A percentile compares a stretch with the other conserved stretches of the same genome.
Conservation (phyloP, 805 yeast species). For the Sungouiella thailandica region DNA sequence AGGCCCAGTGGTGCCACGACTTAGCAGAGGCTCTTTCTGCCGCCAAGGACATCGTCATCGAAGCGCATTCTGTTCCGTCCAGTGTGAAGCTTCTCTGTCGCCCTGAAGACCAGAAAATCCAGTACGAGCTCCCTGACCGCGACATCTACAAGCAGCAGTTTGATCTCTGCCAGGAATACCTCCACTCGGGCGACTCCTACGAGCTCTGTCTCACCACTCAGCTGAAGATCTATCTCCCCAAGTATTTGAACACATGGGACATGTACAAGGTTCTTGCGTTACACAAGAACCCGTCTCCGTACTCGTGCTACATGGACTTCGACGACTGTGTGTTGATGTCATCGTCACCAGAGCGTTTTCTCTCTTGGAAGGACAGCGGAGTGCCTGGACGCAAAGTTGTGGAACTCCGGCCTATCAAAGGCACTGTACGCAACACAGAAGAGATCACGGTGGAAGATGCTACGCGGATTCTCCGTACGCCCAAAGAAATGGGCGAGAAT, state of each 20-base stretch:
- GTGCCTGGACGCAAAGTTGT: constrained; percentile 35
- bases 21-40: constrained; percentile 9
- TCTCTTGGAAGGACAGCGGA: constrained; percentile 60
- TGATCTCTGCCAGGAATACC: constrained; percentile 56
- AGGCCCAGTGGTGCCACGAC: constrained; percentile 31
- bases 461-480: constrained; percentile 60
- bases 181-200: constrained; percentile 83
- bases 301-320: constrained; percentile 74
- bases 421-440: constrained; percentile 73
- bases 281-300: constrained; percentile 84
- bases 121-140: constrained; percentile 47
- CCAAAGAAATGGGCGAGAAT: constrained; percentile 93
- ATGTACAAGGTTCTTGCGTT: constrained; percentile 67
- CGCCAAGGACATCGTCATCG: constrained; percentile 8
- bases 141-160: constrained; percentile 52
- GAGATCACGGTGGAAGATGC: constrained; percentile 57
- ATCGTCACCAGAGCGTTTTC: constrained; percentile 91
- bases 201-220: constrained; percentile 87
- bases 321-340: constrained; percentile 63
- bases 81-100: constrained; percentile 22
- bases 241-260: constrained; percentile 60
- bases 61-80: constrained; percentile 18
- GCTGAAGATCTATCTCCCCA: constrained; percentile 53
- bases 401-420: constrained; percentile 92
- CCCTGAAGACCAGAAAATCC: constrained; percentile 20